phyloP scores from a whole-genome alignment of 257 asterid genomes.

The Primulina tabacum region DNA sequence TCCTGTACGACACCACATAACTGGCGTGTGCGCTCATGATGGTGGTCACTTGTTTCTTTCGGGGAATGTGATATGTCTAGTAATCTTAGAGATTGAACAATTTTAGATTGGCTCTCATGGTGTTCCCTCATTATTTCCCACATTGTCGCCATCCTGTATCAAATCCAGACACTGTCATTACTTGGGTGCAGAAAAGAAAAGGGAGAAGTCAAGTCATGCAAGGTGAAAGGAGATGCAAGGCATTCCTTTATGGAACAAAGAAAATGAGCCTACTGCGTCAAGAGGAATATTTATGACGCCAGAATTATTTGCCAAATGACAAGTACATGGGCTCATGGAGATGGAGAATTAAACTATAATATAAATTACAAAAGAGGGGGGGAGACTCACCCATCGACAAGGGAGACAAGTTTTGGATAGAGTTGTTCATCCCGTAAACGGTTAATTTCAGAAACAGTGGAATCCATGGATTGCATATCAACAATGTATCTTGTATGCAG shows the following conservation, averaged over 20 bases:
- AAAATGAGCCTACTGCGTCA: background rate
- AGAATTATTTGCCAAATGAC: background rate
- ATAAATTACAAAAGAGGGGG: conserved; percentile 9
- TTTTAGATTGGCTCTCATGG: conserved; percentile 62
- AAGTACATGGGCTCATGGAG: background rate
- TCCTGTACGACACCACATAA: conserved; percentile 76
- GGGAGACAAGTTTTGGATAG: conserved; percentile 76
- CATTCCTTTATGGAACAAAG: conserved; percentile 7
- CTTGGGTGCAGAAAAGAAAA: background rate
- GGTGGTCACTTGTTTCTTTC: conserved; percentile 81
- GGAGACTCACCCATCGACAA: conserved; percentile 82
- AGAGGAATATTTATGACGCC: too few relatives aligned
- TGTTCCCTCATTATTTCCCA: conserved; percentile 79
- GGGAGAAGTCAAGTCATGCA: background rate
- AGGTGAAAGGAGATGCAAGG: conserved; percentile 9
- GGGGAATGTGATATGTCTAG: conserved; percentile 67
- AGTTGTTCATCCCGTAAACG: conserved; percentile 84
- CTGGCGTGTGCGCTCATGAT: conserved; percentile 78
- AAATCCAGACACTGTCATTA: background rate
- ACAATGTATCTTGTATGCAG: conserved; percentile 96
- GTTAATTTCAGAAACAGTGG: conserved; percentile 91
- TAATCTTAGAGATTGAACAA: conserved; percentile 51
- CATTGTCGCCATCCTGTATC: conserved; percentile 81
- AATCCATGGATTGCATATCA: conserved; percentile 99
- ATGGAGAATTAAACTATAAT: conserved; percentile 6